These are phyloP conservation scores for Pythium biforme DNA, from an alignment of 352 stramenopile genomes.

Conservation along the genomic window DNA sequence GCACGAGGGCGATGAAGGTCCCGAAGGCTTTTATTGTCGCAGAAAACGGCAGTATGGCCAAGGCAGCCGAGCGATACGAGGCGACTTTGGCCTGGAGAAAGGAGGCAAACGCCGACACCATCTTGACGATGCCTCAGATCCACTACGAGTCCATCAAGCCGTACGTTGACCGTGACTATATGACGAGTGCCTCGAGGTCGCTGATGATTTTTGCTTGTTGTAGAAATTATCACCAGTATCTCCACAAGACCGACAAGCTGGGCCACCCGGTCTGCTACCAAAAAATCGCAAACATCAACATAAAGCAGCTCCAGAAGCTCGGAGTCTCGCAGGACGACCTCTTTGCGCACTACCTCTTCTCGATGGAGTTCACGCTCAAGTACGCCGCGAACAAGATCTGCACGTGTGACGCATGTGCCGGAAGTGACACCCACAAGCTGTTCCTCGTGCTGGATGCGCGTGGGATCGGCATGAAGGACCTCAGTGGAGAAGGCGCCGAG, in stretches of 20 bases:
- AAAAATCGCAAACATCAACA: constrained; percentile 81
- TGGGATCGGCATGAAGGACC: constrained; percentile 73
- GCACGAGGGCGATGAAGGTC: constrained; percentile 16
- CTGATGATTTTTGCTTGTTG: neutral
- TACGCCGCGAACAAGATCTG: constrained; percentile 64
- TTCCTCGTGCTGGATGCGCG: constrained; percentile 72
- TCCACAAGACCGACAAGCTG: constrained; percentile 81
- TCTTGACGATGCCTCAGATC: constrained; percentile 56
- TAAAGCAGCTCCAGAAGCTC: constrained; percentile 69
- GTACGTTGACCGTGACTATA: constrained; percentile 25
- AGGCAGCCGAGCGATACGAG: constrained; percentile 62
- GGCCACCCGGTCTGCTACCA: constrained; percentile 81
- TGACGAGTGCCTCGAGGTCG: no score
- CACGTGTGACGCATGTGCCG: constrained; percentile 47
- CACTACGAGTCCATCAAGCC: constrained; percentile 71
- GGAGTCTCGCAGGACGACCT: constrained; percentile 65
- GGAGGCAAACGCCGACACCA: constrained; percentile 66
- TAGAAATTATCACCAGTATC: constrained; percentile 75
- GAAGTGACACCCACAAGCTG: constrained; percentile 73
- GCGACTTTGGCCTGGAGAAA: constrained; percentile 70
- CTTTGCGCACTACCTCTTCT: constrained; percentile 82
- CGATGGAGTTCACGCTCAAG: constrained; percentile 83
- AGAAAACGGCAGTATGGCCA: constrained; percentile 61
- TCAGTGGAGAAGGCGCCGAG: constrained; percentile 74
- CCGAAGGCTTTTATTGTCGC: constrained; percentile 63